Conservation (phyloP, 2,329 filamentous ascomycete genomes). For the Calonectria pseudoturangicola region DNA sequence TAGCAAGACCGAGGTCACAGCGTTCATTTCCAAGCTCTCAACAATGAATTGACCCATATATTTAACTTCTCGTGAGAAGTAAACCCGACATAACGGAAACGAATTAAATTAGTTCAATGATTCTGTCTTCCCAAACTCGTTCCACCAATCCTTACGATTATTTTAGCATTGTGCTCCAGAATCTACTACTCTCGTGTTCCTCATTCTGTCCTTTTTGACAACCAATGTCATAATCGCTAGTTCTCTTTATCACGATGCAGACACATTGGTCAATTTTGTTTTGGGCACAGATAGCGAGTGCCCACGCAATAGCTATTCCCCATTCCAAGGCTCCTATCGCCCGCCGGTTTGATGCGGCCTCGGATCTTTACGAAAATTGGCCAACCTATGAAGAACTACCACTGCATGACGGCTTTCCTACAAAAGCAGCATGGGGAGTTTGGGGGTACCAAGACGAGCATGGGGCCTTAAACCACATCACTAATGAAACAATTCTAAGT, state of each 20-base stretch:
- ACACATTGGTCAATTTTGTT: background rate
- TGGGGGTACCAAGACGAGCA: background rate
- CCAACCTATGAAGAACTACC: constrained; percentile 12
- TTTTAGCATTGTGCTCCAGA: background rate
- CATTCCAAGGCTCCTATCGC: background rate
- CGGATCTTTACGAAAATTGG: background rate
- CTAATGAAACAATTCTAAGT: constrained; percentile 5
- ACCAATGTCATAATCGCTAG: background rate
- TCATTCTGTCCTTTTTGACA: background rate
- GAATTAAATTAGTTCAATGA: background rate
- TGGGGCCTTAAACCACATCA: constrained; percentile 9
- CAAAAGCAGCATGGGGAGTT: constrained; percentile 2
- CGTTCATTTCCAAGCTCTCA: background rate
- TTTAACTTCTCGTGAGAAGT: constrained; percentile 10
- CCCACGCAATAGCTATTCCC: background rate
- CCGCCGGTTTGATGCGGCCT: background rate
- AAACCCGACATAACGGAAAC: background rate
- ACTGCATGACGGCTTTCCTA: background rate
- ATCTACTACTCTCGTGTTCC: background rate
- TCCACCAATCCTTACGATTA: no score
- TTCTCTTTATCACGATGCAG: background rate
- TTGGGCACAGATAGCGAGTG: background rate
- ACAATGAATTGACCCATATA: constrained; percentile 5
- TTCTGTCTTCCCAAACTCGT: background rate
- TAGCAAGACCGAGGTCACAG: background rate